These are phyloP conservation scores for Phytophthora idaei DNA, from an alignment of 352 stramenopile species.

Conservation along the genomic window DNA sequence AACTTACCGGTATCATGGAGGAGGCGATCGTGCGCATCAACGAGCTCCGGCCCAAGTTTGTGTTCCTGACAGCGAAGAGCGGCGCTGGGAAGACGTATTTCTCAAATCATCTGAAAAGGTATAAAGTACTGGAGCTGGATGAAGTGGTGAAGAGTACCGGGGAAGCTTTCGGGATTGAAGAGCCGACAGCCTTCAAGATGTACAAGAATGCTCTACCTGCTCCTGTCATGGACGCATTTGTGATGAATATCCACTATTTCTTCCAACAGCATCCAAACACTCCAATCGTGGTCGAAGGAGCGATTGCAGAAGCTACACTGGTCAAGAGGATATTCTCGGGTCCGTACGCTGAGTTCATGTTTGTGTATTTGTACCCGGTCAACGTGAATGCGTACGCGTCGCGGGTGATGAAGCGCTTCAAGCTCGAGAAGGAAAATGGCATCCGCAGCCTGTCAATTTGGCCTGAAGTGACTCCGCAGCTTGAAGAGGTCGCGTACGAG, in stretches of 20 bases:
- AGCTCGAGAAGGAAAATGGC: conserved; percentile 15
- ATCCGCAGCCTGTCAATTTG: conserved; percentile 13
- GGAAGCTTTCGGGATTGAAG: conserved; percentile 6
- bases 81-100: conserved; percentile 21
- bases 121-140: conserved; percentile 21
- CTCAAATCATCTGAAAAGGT: conserved; percentile 6
- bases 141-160: conserved; percentile 2
- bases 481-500: conserved; percentile 6
- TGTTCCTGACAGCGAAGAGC: conserved; percentile 18
- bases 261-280: conserved; percentile 2
- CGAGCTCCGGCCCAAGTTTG: conserved; percentile 9
- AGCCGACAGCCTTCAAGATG: conserved; percentile 3
- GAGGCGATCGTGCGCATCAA: conserved; percentile 7
- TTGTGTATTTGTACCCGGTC: conserved; percentile 23
- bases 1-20: conserved; percentile 4
- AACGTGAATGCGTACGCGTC: conserved; percentile 10
- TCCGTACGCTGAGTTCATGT: conserved; percentile 13
- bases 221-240: conserved; percentile 8
- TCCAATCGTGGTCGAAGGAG: conserved; percentile 14
- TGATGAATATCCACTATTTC: conserved; percentile 12
- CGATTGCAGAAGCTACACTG: conserved; percentile 19
- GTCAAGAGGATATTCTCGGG: conserved; percentile 19
- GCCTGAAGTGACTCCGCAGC: conserved; percentile 12
- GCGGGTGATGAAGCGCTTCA: conserved; percentile 22
- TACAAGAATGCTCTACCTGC: conserved; percentile 22